Evolutionary conservation across 495 filamentous ascomycete genomes (phyloP).

Genomic region (Podospora pseudoanserina): DNA sequence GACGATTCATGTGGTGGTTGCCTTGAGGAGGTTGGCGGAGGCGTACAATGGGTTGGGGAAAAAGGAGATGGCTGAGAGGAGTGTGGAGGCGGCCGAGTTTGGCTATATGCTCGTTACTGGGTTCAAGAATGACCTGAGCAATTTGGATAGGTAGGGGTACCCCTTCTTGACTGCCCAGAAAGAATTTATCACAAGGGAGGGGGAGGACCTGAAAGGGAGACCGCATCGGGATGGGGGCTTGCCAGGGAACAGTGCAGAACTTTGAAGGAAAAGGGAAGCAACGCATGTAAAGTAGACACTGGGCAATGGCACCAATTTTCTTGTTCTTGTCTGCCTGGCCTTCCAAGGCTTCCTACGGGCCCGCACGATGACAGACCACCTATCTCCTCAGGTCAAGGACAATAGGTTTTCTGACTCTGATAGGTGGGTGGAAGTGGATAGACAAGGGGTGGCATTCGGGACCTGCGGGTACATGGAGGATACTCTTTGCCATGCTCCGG

Average conservation of each 20-base stretch:
- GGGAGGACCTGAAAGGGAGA: background rate
- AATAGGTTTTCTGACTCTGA: background rate
- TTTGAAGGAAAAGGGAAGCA: background rate
- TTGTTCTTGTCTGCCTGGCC: background rate
- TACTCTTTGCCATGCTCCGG: background rate
- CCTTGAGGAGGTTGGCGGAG: conserved; percentile 37
- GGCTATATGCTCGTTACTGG: conserved; percentile 41
- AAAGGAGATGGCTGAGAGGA: conserved; percentile 26
- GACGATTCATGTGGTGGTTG: conserved; percentile 40
- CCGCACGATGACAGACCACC: background rate
- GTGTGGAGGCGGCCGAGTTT: conserved; percentile 32
- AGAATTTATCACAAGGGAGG: background rate
- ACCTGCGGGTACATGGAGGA: background rate
- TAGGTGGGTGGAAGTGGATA: background rate
- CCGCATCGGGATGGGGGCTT: background rate
- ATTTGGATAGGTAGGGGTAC: conserved; percentile 16
- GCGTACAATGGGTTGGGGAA: conserved; percentile 32
- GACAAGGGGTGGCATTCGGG: background rate
- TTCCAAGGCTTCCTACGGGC: background rate
- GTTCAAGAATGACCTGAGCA: conserved; percentile 33
- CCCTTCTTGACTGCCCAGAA: background rate
- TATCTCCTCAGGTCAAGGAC: background rate
- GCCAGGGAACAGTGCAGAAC: background rate
- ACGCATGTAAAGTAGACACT: background rate
- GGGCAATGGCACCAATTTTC: background rate